Percentiles rank a stretch among this genome's conserved stretches.
These are phyloP conservation scores for Lachnellula suecica DNA, from an alignment of 2,329 filamentous ascomycete genomes.

Conservation along the genomic window DNA sequence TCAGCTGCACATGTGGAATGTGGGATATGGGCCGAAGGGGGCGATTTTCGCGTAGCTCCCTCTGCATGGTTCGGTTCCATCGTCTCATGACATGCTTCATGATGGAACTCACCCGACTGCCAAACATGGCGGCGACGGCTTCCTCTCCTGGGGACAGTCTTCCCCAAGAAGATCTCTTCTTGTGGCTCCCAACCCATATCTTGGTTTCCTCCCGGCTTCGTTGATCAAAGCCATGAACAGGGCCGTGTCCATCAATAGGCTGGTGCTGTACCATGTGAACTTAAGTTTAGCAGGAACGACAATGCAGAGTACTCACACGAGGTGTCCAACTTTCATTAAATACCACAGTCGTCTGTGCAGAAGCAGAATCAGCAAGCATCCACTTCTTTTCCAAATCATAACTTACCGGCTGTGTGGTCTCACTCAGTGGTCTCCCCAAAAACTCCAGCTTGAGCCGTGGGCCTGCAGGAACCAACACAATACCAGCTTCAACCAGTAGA, in stretches of 20 bases:
- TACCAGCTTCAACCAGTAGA: not conserved
- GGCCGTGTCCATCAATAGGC: not conserved
- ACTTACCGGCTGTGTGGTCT: not conserved
- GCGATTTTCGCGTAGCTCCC: not conserved
- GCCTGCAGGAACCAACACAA: not conserved
- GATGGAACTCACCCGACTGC: not conserved
- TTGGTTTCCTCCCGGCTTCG: not conserved
- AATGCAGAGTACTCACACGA: not conserved
- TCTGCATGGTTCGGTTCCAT: not conserved
- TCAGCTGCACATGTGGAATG: not conserved
- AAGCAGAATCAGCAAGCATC: too few relatives aligned
- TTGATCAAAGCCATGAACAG: not conserved
- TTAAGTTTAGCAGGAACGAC: not conserved
- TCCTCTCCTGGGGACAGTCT: not conserved
- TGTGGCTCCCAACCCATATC: not conserved
- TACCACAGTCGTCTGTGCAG: not conserved
- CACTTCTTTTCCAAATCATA: too few relatives aligned
- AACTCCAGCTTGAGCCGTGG: not conserved
- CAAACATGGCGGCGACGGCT: not conserved
- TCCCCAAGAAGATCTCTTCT: not conserved
- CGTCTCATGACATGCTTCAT: not conserved
- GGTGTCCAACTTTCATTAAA: not conserved
- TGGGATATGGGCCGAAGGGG: not conserved
- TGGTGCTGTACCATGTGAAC: not conserved
- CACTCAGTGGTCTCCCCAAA: slow-evolving; percentile 4